Conservation (phyloP, 2,329 filamentous ascomycete genomes). For the Lithohypha guttulata region DNA sequence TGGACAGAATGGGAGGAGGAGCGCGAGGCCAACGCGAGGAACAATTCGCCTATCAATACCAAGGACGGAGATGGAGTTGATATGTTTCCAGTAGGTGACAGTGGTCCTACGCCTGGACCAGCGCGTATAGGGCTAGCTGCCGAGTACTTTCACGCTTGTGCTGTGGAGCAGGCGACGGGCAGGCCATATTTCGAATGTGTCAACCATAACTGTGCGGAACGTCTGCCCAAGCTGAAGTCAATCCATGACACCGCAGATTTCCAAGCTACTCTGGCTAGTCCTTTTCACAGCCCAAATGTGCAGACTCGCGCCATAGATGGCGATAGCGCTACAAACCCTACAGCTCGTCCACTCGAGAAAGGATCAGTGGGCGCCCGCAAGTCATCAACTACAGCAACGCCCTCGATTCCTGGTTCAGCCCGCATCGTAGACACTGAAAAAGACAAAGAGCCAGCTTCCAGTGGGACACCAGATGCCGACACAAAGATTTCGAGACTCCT, state of each 20-base stretch:
- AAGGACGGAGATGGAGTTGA: neutral
- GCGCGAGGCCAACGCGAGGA: slow-evolving; percentile 8
- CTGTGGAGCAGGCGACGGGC: slow-evolving; percentile 33
- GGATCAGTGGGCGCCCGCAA: too few relatives aligned
- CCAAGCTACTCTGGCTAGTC: neutral
- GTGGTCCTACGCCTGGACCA: slow-evolving; percentile 13
- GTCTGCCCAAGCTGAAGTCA: slow-evolving; percentile 16
- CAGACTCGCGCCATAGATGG: slow-evolving; percentile 20
- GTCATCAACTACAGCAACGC: too few relatives aligned
- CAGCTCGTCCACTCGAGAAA: too few relatives aligned
- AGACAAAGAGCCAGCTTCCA: too few relatives aligned
- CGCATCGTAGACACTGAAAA: too few relatives aligned
- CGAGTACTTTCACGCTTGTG: slow-evolving; percentile 31
- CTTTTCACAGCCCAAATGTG: slow-evolving; percentile 17
- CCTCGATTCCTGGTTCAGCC: too few relatives aligned
- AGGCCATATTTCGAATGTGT: slow-evolving; percentile 34
- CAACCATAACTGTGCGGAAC: slow-evolving; percentile 31
- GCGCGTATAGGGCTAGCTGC: slow-evolving; percentile 17
- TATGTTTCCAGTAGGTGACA: neutral
- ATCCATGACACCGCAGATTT: slow-evolving; percentile 12
- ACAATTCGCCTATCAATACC: too few relatives aligned
- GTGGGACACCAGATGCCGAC: too few relatives aligned
- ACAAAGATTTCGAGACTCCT: too few relatives aligned
- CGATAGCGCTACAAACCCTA: slow-evolving; percentile 2
- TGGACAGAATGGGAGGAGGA: slow-evolving; percentile 21